These are phyloP conservation scores for Leccinum uliginosum DNA, from an alignment of 768 basidiomycete genomes.

Conservation along the genomic window DNA sequence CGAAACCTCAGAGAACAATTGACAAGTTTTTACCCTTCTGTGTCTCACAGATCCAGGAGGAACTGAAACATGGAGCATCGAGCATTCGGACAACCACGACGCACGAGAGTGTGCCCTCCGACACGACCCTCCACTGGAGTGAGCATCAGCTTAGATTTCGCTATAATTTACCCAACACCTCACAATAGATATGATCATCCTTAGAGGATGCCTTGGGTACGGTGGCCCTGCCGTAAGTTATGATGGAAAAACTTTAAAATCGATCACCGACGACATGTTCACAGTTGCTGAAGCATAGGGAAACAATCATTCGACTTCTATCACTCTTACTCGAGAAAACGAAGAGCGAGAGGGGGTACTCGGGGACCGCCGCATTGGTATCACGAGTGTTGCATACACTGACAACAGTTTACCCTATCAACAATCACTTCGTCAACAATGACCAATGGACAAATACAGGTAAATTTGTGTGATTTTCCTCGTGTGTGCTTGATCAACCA, in stretches of 20 bases:
- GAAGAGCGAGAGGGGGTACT: slow-evolving; percentile 86
- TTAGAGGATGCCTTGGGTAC: slow-evolving; percentile 78
- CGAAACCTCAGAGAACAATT: slow-evolving; percentile 70
- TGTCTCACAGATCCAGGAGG: slow-evolving; percentile 70
- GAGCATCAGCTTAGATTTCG: slow-evolving; percentile 22
- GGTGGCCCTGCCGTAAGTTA: slow-evolving; percentile 57
- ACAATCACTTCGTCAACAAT: slow-evolving; percentile 76
- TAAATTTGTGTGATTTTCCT: slow-evolving; percentile 30
- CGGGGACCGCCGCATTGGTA: slow-evolving; percentile 71
- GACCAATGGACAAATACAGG: slow-evolving; percentile 77
- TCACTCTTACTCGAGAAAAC: slow-evolving; percentile 69
- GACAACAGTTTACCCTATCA: slow-evolving; percentile 69
- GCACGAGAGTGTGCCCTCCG: slow-evolving; percentile 70
- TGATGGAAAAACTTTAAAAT: not conserved
- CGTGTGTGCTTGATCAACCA: not conserved
- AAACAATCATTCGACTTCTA: slow-evolving; percentile 59
- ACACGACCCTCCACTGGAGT: slow-evolving; percentile 95
- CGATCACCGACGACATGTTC: slow-evolving; percentile 1
- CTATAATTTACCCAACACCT: slow-evolving; percentile 1
- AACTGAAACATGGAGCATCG: slow-evolving; percentile 87
- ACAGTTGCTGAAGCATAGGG: slow-evolving; percentile 68
- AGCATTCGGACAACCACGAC: slow-evolving; percentile 77
- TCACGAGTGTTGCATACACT: slow-evolving; percentile 72
- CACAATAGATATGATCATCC: slow-evolving; percentile 65
- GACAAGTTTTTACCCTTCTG: slow-evolving; percentile 80